Base-by-base conservation (phyloP, 192 early-diverging fungal genomes). In the Backusella psychrophila region DNA sequence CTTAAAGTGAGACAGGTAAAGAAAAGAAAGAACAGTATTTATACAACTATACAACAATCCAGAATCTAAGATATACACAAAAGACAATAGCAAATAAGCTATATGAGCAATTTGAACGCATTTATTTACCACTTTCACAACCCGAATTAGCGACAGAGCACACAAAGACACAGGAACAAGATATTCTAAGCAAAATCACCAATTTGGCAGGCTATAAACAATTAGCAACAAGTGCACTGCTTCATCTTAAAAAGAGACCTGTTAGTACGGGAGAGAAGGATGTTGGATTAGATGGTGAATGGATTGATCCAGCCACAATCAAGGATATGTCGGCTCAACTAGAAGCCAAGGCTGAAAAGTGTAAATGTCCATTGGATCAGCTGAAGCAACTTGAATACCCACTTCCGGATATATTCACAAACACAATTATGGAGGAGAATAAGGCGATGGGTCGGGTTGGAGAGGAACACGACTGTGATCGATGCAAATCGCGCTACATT, bases 281-380 rank as follows among this genome's bases (percentile, higher is more conserved):
- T 77, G 75, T 87, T 29, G 92, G 92, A 2, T 88, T 93, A 52
- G 91, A 92, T 76, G 89, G 90, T 5, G 86, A 81, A 19, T 92
- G 85, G 84, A 65, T 72, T 0, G 82, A 87, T 36, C 71, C 66
- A n/a, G 15, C 12, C 0, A 42, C 36, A 1, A 44, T 29, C 19
- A 44, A 71, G 70, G 39, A 71, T 5, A 9, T 19, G 1, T 15
- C 21, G 6, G 56, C 46, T 23, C 21, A 38, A 7, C 21, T 26
- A 0, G 26, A 42, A 1, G 69, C 41, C 19, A 41, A 71, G 14
- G 69, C 74, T 77, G 26, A 44, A 7, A 59, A 73, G 41, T 79
- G 81, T 66, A 63, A 84, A 6, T 66, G 80, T 29, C 67, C 78
- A 3, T 3, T 77, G 6, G 76, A 79, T 11, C 23, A 82, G 52